Evolutionary conservation across 2,329 filamentous ascomycete species (phyloP), one percentile per base, ranked within the genome.

Genomic region (Chrysosporium queenslandicum): DNA sequence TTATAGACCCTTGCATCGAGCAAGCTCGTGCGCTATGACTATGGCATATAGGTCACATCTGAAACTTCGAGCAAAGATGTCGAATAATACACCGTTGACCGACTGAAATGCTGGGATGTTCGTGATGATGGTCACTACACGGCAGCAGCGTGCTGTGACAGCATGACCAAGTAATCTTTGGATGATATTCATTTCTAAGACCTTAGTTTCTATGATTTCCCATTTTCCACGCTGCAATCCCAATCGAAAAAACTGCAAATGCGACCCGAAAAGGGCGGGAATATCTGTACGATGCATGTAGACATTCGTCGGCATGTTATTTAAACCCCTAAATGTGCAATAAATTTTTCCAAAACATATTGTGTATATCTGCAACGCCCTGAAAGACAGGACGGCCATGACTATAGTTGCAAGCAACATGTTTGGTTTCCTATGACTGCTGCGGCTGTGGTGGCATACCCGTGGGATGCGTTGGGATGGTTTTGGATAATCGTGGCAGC

Each of bases 401-500:
- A 43, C 4, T 8, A 2, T 14, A 6, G 11, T 32, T 21, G 16
- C 29, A 46, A 46, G 6, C 16, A n/a, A 20, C 20, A 16, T 1
- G 8, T 23, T 20, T 16, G 12, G 4, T 45, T 32, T 12, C 4
- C 27, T 39, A 48, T 29, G 46, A 29, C 29, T 30, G 27, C 20
- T 41, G 25, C 14, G 34, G 12, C 32, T 46, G 50, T 21, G 52
- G 47, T 11, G 21, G 14, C 27, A 55, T 55, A n/a, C 53, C 54
- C 9, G 63, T 54, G 37, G 67, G 66, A 53, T 61, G 63, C 16
- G 66, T 69, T 20, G 66, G 68, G 7, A 70, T 46, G 6, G 63
- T 66, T 37, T 61, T 64, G 8, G 66, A 59, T 53, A 71, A 61
- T 8, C 69, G 68, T 3, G 75, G 75, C 20, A 77, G 66, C 51